Conservation (phyloP, 345 rosid genomes). For the Lumnitzera littorea region DNA sequence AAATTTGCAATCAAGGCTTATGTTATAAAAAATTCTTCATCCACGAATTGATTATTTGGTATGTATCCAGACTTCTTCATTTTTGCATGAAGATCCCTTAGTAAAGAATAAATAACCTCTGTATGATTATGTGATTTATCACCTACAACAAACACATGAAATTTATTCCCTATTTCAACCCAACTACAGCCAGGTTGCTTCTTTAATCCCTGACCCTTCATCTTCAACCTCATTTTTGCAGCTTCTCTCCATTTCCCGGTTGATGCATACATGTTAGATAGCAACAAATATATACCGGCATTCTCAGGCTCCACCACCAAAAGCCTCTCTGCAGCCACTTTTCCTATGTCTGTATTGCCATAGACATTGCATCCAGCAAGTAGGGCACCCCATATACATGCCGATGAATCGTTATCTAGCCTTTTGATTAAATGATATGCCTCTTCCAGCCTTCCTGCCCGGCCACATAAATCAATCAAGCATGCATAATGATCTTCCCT, state of each 20-base stretch:
- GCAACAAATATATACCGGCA: slow-evolving; percentile 37
- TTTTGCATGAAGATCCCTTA: slow-evolving; percentile 32
- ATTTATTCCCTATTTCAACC: slow-evolving; percentile 38
- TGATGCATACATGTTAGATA: slow-evolving; percentile 56
- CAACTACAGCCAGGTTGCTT: slow-evolving; percentile 81
- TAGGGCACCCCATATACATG: slow-evolving; percentile 53
- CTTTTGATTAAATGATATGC: slow-evolving; percentile 33
- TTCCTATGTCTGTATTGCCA: slow-evolving; percentile 38
- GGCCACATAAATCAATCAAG: slow-evolving; percentile 56
- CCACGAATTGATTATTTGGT: slow-evolving; percentile 3
- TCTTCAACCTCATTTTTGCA: slow-evolving; percentile 34
- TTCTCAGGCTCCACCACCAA: slow-evolving; percentile 44
- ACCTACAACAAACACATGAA: slow-evolving; percentile 46
- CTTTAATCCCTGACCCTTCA: slow-evolving; percentile 64
- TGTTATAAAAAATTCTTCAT: too few species aligned
- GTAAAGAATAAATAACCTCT: slow-evolving; percentile 23
- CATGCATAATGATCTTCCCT: slow-evolving; percentile 69
- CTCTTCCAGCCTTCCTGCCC: slow-evolving; percentile 60
- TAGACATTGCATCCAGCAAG: slow-evolving; percentile 60
- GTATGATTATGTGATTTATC: slow-evolving; percentile 41
- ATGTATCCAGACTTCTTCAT: slow-evolving; percentile 25
- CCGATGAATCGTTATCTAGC: slow-evolving; percentile 24
- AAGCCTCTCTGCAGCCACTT: slow-evolving; percentile 42
- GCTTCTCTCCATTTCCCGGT: slow-evolving; percentile 48
- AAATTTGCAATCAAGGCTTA: too few species aligned